Base-by-base conservation (phyloP, 129 eudicot species). In the Flaveria brownii region DNA sequence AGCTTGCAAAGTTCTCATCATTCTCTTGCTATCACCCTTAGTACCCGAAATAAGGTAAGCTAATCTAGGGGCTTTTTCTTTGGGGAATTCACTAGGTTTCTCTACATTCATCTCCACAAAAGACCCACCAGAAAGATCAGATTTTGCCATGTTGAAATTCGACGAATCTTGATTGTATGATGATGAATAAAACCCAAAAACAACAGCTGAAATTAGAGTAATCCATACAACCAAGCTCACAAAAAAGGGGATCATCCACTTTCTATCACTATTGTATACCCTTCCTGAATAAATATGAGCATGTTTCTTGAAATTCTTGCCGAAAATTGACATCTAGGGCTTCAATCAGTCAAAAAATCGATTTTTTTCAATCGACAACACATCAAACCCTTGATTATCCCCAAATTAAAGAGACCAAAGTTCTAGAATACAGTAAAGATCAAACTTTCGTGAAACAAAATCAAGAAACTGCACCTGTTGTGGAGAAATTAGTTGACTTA, bases 31-130 rank as follows among this genome's bases (percentile, higher is more conserved):
- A 80, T 95, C 99, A 15, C 99, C 99, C 50, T 95, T 95, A 1
- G 99, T 95, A 46, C 99, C 99, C n/a, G 99, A 95, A 71, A 95
- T 95, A 49, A 95, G 96, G 78, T 95, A 95, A 71, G 97, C 99
- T 18, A 95, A 87, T 71, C 97, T 90, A 28, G 99, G 97, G 54
- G 91, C 87, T 82, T 91, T 92, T 33, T 30, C 78, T 79, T 84
- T 73, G 0, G 76, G 75, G 43, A 63, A 74, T 23, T 80, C 85
- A 68, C 72, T 72, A 43, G 92, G 80, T 68, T 81, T 70, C 78
- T 83, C 84, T 14, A 95, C 39, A 65, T 91, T 92, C 66, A 87
- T 82, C 50, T 95, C 99, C 12, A 89, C 88, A 80, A 84, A 95
- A 78, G 82, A 80, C 55, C 71, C 91, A 73, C 74, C 78, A 10